Evolutionary conservation across 441 rosid species (phyloP), one percentile per base, ranked within the genome.

Genomic region (Raphanus hybrid): DNA sequence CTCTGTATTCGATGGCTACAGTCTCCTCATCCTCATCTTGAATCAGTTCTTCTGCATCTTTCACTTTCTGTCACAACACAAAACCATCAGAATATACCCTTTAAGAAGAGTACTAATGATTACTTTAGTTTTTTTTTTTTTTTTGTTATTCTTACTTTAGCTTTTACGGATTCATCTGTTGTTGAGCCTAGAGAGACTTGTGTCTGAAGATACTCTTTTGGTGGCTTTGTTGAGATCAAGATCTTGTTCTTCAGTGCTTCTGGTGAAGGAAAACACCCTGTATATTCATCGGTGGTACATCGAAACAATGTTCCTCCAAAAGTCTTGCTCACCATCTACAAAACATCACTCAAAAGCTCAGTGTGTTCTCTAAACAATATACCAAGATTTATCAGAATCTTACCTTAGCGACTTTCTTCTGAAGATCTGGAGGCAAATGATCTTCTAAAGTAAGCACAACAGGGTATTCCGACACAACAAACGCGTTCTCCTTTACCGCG

Each of bases 391-490:
- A 65, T n/a, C 48, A 34, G 11, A 52, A 15, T 1, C 81, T 81
- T 74, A 88, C 96, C 87, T 81, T 74, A 67, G 97, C 97, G 32
- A 91, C 97, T 81, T 80, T 83, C 9, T 77, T 75, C 75, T 91
- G 97, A 80, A 91, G 97, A 55, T 59, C 27, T 64, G 86, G 78
- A 69, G 87, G 69, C 5, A 93, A 74, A 79, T 93, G 98, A 60
- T 91, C 98, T 82, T 93, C 98, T 61, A 93, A 87, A 27, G 97
- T 93, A 72, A 93, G 87, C 58, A 91, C 92, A 72, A 91, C 93
- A 0, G 98, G 98, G 81, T 86, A 93, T 3, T 84, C 87, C 32
- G 97, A 90, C 64, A 80, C 88, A 57, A 0, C 4, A 58, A 93
- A 93, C 6, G 97, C 98, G 74, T 85, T n/a, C 1, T 87, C 91